Conservation (phyloP, 441 rosid genomes). For the Populus trichocarpa region DNA sequence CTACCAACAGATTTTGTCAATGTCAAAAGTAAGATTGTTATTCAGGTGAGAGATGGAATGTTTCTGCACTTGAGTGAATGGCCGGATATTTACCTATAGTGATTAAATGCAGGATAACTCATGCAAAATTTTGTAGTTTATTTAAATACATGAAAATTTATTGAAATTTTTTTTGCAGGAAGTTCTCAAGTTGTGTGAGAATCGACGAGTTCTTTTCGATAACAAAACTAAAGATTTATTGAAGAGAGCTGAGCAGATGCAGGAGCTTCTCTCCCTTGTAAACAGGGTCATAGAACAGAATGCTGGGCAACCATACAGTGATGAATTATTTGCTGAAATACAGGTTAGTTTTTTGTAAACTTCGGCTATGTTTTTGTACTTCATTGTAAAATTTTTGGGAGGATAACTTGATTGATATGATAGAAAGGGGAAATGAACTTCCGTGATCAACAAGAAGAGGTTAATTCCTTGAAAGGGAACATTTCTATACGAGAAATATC, state of each 20-base stretch:
- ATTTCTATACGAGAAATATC: conserved; percentile 47
- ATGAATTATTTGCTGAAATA: conserved; percentile 62
- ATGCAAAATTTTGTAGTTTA: background rate
- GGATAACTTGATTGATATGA: conserved; percentile 7
- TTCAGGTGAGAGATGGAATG: background rate
- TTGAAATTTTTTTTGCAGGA: conserved; percentile 39
- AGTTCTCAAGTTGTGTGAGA: conserved; percentile 50
- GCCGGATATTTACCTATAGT: background rate
- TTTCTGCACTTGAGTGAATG: background rate
- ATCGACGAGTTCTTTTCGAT: conserved; percentile 63
- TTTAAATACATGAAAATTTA: background rate
- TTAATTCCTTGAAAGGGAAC: conserved; percentile 55
- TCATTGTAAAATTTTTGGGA: background rate
- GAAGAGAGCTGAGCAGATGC: conserved; percentile 53
- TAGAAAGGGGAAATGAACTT: conserved; percentile 69
- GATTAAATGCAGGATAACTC: background rate
- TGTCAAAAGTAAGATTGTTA: background rate
- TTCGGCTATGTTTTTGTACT: background rate
- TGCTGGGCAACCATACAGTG: conserved; percentile 68
- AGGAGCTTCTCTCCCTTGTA: conserved; percentile 59
- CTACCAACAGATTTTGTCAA: background rate
- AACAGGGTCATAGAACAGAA: conserved; percentile 42
- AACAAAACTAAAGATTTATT: conserved; percentile 65
- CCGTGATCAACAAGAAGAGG: conserved; percentile 57
- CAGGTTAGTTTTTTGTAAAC: conserved; percentile 34